phyloP scores from a whole-genome alignment of 352 stramenopile genomes.

The Phytophthora megakarya region DNA sequence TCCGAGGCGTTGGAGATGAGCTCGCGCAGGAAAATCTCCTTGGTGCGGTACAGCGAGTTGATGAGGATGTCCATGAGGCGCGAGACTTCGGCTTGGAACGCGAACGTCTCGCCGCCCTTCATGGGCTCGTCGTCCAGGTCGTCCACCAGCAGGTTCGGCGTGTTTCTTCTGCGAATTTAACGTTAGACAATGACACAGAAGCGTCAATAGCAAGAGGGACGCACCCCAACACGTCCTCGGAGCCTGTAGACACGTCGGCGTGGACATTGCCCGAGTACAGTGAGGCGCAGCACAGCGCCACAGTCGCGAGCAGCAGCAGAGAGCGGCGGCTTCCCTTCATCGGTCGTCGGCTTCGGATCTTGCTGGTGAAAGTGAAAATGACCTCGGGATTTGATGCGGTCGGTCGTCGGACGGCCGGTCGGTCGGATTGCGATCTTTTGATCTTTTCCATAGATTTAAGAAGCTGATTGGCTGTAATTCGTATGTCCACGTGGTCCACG shows the following conservation, averaged over 20 bases:
- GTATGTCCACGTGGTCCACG: slow-evolving; percentile 11
- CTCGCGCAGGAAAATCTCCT: slow-evolving; percentile 99
- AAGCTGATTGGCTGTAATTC: slow-evolving; percentile 6
- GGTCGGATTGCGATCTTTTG: slow-evolving; percentile 29
- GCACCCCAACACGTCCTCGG: slow-evolving; percentile 48
- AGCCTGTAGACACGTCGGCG: slow-evolving; percentile 44
- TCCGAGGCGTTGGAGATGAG: slow-evolving; percentile 99
- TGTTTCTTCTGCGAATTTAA: slow-evolving; percentile 32
- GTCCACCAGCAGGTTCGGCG: slow-evolving; percentile 46
- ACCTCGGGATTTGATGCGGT: slow-evolving; percentile 14
- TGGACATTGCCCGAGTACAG: slow-evolving; percentile 24
- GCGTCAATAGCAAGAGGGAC: slow-evolving; percentile 3
- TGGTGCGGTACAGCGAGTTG: slow-evolving; percentile 98
- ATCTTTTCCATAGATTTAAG: slow-evolving; percentile 23
- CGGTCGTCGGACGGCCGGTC: slow-evolving; percentile 8
- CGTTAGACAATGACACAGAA: slow-evolving; percentile 2
- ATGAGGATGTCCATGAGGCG: slow-evolving; percentile 99
- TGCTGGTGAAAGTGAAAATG: slow-evolving; percentile 30
- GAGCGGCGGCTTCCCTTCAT: slow-evolving; percentile 27
- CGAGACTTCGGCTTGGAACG: slow-evolving; percentile 97
- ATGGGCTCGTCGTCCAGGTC: slow-evolving; percentile 52
- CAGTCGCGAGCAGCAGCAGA: slow-evolving; percentile 44
- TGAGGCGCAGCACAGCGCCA: slow-evolving; percentile 43
- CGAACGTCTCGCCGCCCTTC: slow-evolving; percentile 82
- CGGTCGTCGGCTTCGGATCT: slow-evolving; percentile 4